phyloP scores from a whole-genome alignment of 2,329 filamentous ascomycete species.

The Ciborinia camelliae region DNA sequence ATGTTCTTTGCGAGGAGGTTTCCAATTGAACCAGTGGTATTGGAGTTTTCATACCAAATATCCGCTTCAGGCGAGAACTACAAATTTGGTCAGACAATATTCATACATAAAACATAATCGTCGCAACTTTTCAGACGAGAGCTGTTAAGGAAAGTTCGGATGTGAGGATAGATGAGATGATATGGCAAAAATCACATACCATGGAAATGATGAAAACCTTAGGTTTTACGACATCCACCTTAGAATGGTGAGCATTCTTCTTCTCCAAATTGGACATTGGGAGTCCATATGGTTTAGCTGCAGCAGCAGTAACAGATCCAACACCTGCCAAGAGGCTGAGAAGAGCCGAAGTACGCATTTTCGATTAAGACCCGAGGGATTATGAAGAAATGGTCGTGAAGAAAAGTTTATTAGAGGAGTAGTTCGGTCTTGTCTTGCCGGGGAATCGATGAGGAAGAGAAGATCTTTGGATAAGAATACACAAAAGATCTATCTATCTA shows the following conservation, averaged over 20 bases:
- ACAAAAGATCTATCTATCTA: background rate
- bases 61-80: slow-evolving; percentile 61
- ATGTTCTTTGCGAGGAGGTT: slow-evolving; percentile 56
- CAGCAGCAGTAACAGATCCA: slow-evolving; percentile 7
- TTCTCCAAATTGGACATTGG: background rate
- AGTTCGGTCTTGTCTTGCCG: background rate
- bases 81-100: background rate
- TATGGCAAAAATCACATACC: slow-evolving; percentile 42
- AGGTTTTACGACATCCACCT: slow-evolving; percentile 38
- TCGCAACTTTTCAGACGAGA: background rate
- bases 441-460: background rate
- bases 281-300: slow-evolving; percentile 14
- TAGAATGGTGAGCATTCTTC: slow-evolving; percentile 6
- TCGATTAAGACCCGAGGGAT: background rate
- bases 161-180: background rate
- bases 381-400: background rate
- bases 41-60: slow-evolving; percentile 56
- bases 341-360: slow-evolving; percentile 17
- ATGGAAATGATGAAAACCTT: slow-evolving; percentile 63
- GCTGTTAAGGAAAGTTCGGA: background rate
- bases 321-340: slow-evolving; percentile 12
- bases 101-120: background rate
- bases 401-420: background rate
- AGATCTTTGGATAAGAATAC: background rate
- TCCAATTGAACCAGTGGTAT: slow-evolving; percentile 45